Conservation (phyloP, 108 stramenopile species). For the Craspedostauros australis region DNA sequence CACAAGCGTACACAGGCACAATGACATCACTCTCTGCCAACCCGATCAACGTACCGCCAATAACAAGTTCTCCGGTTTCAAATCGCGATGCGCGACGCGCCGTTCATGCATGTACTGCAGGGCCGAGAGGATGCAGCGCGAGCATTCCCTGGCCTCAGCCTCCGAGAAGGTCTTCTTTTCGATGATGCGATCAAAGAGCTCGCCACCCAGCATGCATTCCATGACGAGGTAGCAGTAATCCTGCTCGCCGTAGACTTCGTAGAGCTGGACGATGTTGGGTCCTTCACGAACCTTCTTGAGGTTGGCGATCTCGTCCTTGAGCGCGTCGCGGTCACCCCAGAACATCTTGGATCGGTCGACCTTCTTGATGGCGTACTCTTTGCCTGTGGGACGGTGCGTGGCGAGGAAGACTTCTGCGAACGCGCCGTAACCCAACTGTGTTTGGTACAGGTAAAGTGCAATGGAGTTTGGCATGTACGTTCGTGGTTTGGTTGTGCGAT, state of each 20-base stretch:
- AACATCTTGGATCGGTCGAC: constrained; percentile 65
- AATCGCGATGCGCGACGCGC: constrained; percentile 67
- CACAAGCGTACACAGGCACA: not conserved
- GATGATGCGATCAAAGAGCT: constrained; percentile 92
- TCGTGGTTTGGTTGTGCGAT: too few species aligned
- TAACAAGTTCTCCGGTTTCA: constrained; percentile 65
- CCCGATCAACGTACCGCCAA: constrained; percentile 38
- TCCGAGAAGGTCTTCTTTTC: constrained; percentile 71
- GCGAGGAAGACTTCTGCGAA: constrained; percentile 72
- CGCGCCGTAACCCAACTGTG: constrained; percentile 68
- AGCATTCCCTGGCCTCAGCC: constrained; percentile 54
- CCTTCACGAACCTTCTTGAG: constrained; percentile 45
- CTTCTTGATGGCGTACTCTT: constrained; percentile 67
- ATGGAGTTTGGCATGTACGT: not conserved
- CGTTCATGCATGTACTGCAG: constrained; percentile 80
- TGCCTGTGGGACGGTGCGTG: constrained; percentile 40
- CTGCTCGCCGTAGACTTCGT: constrained; percentile 63
- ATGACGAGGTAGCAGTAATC: constrained; percentile 68
- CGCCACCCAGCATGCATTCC: constrained; percentile 83
- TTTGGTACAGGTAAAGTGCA: not conserved
- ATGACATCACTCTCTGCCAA: too few species aligned
- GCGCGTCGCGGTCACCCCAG: constrained; percentile 49
- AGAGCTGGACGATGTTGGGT: constrained; percentile 81
- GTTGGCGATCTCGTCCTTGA: constrained; percentile 65
- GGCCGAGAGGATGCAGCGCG: constrained; percentile 55